Base-by-base conservation (phyloP, 2,329 filamentous ascomycete genomes). In the Phaeophleospora eucalypticola region DNA sequence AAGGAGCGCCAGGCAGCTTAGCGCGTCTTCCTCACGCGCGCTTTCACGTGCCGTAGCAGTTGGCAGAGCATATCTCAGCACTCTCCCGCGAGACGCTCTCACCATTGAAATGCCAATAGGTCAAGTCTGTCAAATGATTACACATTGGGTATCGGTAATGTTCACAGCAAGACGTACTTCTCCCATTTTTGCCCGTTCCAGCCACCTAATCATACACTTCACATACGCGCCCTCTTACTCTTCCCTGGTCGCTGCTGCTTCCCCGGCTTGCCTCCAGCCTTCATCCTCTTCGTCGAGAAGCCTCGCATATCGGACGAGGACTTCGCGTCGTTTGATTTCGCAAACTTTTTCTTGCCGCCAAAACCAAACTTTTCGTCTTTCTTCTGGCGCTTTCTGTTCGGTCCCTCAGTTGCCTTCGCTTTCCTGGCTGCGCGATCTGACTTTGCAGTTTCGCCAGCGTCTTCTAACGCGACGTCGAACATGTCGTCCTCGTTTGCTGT, bases 331-430 rank as follows among this genome's bases (percentile, higher is more conserved):
- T 89, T 89, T 51, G 89, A 95, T 81, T 98, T 98, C 46, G 78
- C 71, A 66, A 89, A 83, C 45, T 86, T 79, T 79, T 98, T 98
- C 82, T 95, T 96, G 60, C 93, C 93, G 51, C 93, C 93, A 64
- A 91, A 95, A 18, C 93, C 93, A 67, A 84, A 97, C 74, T 95
- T 96, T 57, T 87, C 80, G 66, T 98, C 84, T 76, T 94, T 95
- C 82, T 95, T 95, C 67, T 86, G 81, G 51, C 93, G 84, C 76
- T 97, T 97, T 45, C 56, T 54, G 64, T 83, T 86, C 19, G 73
- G 68, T 16, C 54, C 59, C 12, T 59, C 54, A 16, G 36, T 49
- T 14, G 36, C 50, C 69, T 59, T 60, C 29, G 58, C 63, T 58
- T 71, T 62, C 56, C 61, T 65, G 52, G 62, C 70, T 53, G 58